Conservation (phyloP, 805 yeast genomes). For the Pichia paraexigua region DNA sequence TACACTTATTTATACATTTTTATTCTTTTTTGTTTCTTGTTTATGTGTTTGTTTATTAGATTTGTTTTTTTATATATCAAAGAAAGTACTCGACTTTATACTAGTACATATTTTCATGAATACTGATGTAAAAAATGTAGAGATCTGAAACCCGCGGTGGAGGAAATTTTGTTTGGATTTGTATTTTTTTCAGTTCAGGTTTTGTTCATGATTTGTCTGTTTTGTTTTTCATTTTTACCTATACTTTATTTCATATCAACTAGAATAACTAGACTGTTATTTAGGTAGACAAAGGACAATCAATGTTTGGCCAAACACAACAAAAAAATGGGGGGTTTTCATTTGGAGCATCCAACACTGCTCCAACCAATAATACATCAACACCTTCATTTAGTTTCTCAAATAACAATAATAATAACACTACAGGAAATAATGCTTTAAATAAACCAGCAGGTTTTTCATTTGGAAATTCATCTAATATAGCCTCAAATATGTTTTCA, state of each 20-base stretch:
- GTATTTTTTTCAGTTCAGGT: not conserved
- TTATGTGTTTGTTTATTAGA: not conserved
- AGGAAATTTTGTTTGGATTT: not conserved
- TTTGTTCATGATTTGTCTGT: not conserved
- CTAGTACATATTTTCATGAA: too few relatives aligned
- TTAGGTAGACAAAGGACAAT: not conserved
- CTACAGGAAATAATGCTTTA: not conserved
- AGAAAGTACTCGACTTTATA: not conserved
- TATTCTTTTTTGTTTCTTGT: not conserved
- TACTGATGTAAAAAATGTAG: too few relatives aligned
- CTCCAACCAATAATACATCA: not conserved
- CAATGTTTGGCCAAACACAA: constrained; percentile 22
- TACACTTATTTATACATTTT: not conserved
- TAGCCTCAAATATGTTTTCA: constrained; percentile 12
- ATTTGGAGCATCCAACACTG: constrained; percentile 14
- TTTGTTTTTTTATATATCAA: not conserved
- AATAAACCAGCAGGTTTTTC: constrained; percentile 11
- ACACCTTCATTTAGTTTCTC: constrained; percentile 1
- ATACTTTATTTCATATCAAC: not conserved
- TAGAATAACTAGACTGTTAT: not conserved
- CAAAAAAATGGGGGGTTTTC: constrained; percentile 18
- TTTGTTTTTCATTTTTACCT: not conserved
- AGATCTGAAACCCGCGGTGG: not conserved
- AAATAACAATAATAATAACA: constrained; percentile 1
- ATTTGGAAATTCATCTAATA: constrained; percentile 20